Base-by-base conservation (phyloP, 208 protist species). In the Acanthamoeba royreba region DNA sequence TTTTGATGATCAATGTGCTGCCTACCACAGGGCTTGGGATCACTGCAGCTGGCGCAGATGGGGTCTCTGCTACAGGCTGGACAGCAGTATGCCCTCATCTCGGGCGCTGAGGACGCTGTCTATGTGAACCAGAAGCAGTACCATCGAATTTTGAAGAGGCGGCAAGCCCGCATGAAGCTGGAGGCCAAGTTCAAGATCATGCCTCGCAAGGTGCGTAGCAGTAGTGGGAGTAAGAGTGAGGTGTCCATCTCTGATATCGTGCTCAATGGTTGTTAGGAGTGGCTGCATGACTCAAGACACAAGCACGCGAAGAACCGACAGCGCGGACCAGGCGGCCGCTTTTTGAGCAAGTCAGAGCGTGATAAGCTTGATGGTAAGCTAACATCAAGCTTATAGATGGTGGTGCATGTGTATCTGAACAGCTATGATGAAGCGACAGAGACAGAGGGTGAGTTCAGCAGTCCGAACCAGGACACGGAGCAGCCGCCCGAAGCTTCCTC, bases 71-170 rank as follows among this genome's bases (percentile, higher is more conserved):
- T 79, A 1, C 69, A 79, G 28, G 69, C 69, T 17, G 69, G 69
- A 43, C 69, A 79, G 69, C 69, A 79, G 15, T 79, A 79, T 19
- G 69, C 69, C 13, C 69, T 79, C 5, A 9, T 79, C 1, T 79
- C 69, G 1, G 69, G 69, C 1, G 31, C 52, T 2, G 96, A 97
- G 42, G 95, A 97, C 38, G 95, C 96, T 0, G 63, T 96, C 61
- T 97, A 95, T 74, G 96, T 97, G 19, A 97, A 97, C 38, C 93
- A 92, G 42, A 97, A 97, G 53, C 96, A 97, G 89, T 97, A 96
- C 79, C 58, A 96, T 40, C 87, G 96, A 79, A 97, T 97, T 42
- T 47, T 97, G 13, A 97, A 97, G 89, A 49, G 96, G 55, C 35
- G 96, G 31, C 83, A 92, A 49, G 95, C 96, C 15, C 58, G 96